A percentile compares a stretch with the other conserved stretches of the same genome.
Conservation (phyloP, 2,329 filamentous ascomycete species). For the Ophiocordyceps polyrhachis-furcata region DNA sequence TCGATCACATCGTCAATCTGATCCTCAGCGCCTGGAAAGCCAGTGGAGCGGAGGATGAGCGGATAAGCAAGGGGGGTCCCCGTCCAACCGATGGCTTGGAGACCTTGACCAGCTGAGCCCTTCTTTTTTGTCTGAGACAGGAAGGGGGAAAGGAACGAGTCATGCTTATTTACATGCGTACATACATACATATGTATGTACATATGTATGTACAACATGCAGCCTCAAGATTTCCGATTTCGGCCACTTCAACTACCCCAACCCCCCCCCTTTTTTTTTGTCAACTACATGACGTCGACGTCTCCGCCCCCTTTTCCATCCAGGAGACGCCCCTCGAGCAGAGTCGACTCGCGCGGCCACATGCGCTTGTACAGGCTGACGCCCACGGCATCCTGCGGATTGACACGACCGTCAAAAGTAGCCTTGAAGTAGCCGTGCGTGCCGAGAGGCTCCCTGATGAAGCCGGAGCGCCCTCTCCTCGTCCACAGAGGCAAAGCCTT, state of each 20-base stretch:
- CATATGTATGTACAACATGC: too few relatives aligned
- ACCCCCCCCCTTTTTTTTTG: too few relatives aligned
- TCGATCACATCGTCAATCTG: conserved; percentile 73
- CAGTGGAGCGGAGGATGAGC: conserved; percentile 55
- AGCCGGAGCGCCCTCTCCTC: conserved; percentile 68
- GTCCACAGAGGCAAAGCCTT: conserved; percentile 94
- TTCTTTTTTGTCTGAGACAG: not conserved
- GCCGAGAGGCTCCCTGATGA: conserved; percentile 82
- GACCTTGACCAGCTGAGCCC: conserved; percentile 13
- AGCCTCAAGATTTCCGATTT: too few relatives aligned
- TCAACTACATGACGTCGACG: too few relatives aligned
- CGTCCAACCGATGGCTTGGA: conserved; percentile 37
- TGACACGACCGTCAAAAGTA: conserved; percentile 89
- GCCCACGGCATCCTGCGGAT: conserved; percentile 84
- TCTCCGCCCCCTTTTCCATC: conserved; percentile 8
- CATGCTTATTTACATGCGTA: too few relatives aligned
- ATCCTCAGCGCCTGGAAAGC: conserved; percentile 85
- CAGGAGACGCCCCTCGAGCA: conserved; percentile 24
- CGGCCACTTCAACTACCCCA: too few relatives aligned
- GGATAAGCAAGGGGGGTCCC: conserved; percentile 35
- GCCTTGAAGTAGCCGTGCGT: conserved; percentile 99
- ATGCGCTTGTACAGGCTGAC: conserved; percentile 78
- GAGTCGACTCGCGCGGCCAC: conserved; percentile 52
- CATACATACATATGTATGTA: too few relatives aligned
- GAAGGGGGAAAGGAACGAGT: not conserved